A percentile compares a stretch with the other conserved stretches of the same genome.
phyloP scores from a whole-genome alignment of 164 flowering plant genomes.

The Stephania yunnanensis region DNA sequence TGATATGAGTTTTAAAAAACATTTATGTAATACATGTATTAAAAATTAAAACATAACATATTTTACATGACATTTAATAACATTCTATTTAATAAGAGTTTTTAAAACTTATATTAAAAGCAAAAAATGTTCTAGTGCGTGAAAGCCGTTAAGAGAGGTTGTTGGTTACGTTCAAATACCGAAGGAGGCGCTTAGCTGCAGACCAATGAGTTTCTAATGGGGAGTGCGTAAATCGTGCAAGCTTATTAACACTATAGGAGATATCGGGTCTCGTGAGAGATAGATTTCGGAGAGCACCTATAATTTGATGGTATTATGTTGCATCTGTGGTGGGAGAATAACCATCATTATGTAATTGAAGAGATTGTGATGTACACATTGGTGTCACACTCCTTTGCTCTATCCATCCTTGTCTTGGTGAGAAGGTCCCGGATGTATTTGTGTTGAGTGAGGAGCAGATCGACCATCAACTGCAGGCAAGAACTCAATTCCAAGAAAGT shows the following conservation, averaged over 20 bases:
- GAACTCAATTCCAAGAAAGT: too few relatives aligned
- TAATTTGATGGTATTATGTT: background rate
- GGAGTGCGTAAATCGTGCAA: background rate
- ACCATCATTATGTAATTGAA: background rate
- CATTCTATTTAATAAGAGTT: too few relatives aligned
- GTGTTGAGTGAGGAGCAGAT: background rate
- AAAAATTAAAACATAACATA: too few relatives aligned
- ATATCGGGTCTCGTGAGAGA: background rate
- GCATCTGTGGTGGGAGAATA: background rate
- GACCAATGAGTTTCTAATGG: background rate
- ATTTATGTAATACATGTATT: too few relatives aligned
- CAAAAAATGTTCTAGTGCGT: too few relatives aligned
- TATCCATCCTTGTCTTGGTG: background rate
- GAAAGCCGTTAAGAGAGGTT: background rate
- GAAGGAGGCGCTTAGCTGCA: background rate
- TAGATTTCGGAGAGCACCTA: background rate
- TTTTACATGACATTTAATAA: too few relatives aligned
- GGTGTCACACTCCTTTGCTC: background rate
- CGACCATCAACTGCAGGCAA: too few relatives aligned
- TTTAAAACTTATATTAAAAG: too few relatives aligned
- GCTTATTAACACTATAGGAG: background rate
- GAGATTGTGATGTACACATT: background rate
- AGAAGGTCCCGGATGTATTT: background rate
- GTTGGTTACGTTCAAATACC: background rate
- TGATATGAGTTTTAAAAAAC: too few relatives aligned